phyloP scores from a whole-genome alignment of 1,139 yeast genomes.

The Blastobotrys petasosporus region DNA sequence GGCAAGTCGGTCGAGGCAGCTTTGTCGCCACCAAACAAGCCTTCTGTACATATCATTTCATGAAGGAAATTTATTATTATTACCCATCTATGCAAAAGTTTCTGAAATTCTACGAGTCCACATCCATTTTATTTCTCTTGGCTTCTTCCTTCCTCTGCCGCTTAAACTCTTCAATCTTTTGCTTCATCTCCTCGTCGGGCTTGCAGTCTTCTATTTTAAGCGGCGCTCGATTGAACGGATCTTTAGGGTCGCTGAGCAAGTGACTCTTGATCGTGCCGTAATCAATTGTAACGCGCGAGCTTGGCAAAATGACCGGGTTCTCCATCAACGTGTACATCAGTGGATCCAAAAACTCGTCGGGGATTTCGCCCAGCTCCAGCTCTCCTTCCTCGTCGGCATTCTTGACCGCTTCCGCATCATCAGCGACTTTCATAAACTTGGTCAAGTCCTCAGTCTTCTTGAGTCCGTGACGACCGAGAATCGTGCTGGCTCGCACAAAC shows the following conservation, averaged over 20 bases:
- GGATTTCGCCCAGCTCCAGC: conserved; percentile 82
- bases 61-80: background rate
- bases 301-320: conserved; percentile 89
- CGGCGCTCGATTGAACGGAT: conserved; percentile 94
- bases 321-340: conserved; percentile 93
- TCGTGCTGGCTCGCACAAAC: conserved; percentile 64
- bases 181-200: conserved; percentile 61
- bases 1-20: conserved; percentile 10
- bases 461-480: conserved; percentile 52
- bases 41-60: background rate
- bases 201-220: conserved; percentile 79
- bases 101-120: background rate
- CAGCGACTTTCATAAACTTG: conserved; percentile 51
- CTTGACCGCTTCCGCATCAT: conserved; percentile 55
- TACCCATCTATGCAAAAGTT: background rate
- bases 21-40: background rate
- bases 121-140: conserved; percentile 5
- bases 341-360: conserved; percentile 96
- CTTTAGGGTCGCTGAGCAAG: conserved; percentile 87
- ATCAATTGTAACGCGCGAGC: conserved; percentile 79
- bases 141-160: conserved; percentile 17
- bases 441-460: conserved; percentile 50
- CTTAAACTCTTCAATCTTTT: conserved; percentile 56
- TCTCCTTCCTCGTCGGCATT: conserved; percentile 67
- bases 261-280: conserved; percentile 90